A percentile compares a stretch with the other conserved stretches of the same genome.
Conservation (phyloP, 2,329 filamentous ascomycete species). For the Alternaria ventricosa region DNA sequence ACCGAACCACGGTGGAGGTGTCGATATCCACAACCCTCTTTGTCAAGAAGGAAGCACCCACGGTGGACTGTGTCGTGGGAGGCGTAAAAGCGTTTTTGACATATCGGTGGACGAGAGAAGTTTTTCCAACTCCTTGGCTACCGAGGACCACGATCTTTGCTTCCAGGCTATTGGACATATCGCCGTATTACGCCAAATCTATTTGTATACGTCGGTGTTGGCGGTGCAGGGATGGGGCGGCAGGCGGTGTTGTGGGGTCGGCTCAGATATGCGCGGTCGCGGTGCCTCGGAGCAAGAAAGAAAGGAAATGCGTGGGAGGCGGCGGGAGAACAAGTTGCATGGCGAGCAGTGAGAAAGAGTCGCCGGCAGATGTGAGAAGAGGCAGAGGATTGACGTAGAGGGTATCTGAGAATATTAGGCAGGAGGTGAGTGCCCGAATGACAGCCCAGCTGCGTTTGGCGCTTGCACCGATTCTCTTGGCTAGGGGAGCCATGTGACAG, state of each 20-base stretch:
- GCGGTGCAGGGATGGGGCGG: constrained; percentile 2
- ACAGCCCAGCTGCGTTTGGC: constrained; percentile 32
- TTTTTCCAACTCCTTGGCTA: constrained; percentile 81
- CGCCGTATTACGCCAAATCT: background rate
- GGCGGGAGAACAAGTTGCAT: constrained; percentile 38
- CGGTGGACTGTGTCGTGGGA: constrained; percentile 55
- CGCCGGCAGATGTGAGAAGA: constrained; percentile 11
- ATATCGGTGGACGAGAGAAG: constrained; percentile 77
- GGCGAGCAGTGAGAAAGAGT: constrained; percentile 29
- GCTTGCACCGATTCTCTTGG: constrained; percentile 38
- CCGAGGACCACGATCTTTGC: constrained; percentile 84
- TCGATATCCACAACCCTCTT: constrained; percentile 76
- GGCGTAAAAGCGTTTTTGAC: constrained; percentile 75
- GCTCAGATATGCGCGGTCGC: constrained; percentile 18
- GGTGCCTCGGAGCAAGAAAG: constrained; percentile 16
- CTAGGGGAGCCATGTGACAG: constrained; percentile 37
- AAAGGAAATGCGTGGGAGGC: constrained; percentile 24
- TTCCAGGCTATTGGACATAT: constrained; percentile 66
- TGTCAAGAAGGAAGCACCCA: constrained; percentile 65
- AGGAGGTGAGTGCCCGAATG: constrained; percentile 24
- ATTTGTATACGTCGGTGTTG: background rate
- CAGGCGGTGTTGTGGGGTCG: background rate
- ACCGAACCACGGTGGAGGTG: constrained; percentile 82
- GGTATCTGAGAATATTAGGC: constrained; percentile 1
- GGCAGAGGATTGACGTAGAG: constrained; percentile 9